Evolutionary conservation across 176 grass and related monocot species (phyloP).

Genomic region (Aegilops sharonensis): DNA sequence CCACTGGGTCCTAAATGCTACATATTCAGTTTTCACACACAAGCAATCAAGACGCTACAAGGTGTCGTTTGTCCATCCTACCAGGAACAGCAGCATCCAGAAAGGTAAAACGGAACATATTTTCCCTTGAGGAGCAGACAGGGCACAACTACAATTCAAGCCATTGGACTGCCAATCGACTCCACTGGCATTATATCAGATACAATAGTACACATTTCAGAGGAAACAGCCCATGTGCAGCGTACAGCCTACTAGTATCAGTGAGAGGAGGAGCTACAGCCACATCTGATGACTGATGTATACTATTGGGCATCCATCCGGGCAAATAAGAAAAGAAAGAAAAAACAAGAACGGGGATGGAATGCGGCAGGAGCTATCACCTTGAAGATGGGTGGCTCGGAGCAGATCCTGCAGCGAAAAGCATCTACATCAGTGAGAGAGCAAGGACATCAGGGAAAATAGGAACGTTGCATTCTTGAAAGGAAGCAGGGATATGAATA

Average conservation of each 20-base stretch:
- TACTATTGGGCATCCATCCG: background rate
- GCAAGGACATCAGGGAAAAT: too few species aligned
- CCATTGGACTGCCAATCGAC: background rate
- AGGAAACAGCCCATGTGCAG: background rate
- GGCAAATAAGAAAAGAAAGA: too few species aligned
- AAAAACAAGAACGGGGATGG: background rate
- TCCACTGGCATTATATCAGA: background rate
- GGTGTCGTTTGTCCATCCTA: background rate
- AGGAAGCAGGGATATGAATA: too few species aligned
- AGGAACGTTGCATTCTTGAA: too few species aligned
- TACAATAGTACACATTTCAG: background rate
- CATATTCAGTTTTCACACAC: background rate
- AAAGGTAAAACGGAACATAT: too few species aligned
- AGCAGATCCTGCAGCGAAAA: constrained; percentile 8
- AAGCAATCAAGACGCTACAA: background rate
- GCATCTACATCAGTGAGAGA: too few species aligned
- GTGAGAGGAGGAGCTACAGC: background rate
- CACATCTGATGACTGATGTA: too few species aligned
- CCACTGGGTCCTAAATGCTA: background rate
- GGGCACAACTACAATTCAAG: background rate
- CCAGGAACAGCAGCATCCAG: too few species aligned
- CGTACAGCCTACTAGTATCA: background rate
- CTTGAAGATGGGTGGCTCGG: background rate
- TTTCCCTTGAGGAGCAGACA: background rate
- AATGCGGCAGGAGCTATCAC: background rate